Conservation (phyloP, 768 basidiomycete genomes). For the Serendipita sp. region DNA sequence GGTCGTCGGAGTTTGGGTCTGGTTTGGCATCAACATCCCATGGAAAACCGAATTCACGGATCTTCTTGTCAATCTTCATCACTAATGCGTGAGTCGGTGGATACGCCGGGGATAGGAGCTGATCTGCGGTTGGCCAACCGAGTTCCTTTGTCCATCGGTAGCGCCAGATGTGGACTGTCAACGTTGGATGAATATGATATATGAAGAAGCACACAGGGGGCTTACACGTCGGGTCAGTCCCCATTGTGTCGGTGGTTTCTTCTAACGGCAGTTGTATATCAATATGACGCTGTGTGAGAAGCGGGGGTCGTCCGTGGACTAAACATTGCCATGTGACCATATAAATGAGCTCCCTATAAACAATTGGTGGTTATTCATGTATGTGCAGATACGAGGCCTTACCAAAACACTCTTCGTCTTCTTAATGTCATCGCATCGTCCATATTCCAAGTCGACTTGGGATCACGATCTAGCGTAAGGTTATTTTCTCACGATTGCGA, state of each 20-base stretch:
- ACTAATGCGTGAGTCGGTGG: constrained; percentile 4
- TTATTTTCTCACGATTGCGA: not conserved
- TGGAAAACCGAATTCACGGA: constrained; percentile 1
- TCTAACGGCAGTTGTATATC: not conserved
- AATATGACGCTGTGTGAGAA: not conserved
- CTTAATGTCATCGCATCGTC: not conserved
- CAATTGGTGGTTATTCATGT: not conserved
- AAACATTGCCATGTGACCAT: constrained; percentile 5
- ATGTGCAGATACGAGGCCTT: not conserved
- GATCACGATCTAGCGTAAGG: not conserved
- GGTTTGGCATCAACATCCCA: constrained; percentile 5
- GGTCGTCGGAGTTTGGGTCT: not conserved
- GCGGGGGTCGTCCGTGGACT: constrained; percentile 1
- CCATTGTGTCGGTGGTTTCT: not conserved
- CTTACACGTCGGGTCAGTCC: constrained; percentile 1
- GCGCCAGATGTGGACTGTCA: not conserved
- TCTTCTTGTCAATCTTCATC: constrained; percentile 6
- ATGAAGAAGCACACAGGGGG: not conserved
- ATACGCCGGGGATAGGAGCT: not conserved
- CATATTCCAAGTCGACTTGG: constrained; percentile 3
- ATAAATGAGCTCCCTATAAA: not conserved
- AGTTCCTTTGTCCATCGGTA: constrained; percentile 5
- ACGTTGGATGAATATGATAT: not conserved
- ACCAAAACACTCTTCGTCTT: not conserved
- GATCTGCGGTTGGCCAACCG: not conserved